phyloP scores from a whole-genome alignment of 202 grass and related monocot genomes.

The Panicum virgatum region DNA sequence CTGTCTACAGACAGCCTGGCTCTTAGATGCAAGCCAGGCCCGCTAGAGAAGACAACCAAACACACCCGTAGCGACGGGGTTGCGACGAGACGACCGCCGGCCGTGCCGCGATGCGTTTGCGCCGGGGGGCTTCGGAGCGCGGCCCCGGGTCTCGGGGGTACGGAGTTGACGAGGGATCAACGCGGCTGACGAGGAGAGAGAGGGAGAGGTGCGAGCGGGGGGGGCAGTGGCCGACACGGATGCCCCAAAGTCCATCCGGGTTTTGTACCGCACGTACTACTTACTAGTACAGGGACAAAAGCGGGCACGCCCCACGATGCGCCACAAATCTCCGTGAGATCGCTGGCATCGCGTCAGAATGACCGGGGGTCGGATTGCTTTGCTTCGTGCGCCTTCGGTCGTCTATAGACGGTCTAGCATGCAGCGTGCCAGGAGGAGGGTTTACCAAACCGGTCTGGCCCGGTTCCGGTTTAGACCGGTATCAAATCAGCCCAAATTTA shows the following conservation, averaged over 20 bases:
- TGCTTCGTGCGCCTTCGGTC: neutral
- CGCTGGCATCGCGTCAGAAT: too few species aligned
- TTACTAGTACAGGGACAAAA: slow-evolving; percentile 20
- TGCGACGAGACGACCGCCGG: neutral
- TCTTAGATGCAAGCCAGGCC: too few species aligned
- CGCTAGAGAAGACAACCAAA: too few species aligned
- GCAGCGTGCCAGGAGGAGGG: too few species aligned
- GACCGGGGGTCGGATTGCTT: neutral
- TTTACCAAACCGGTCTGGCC: too few species aligned
- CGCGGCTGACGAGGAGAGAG: slow-evolving; percentile 5
- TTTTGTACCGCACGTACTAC: slow-evolving; percentile 26
- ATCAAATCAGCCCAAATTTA: too few species aligned
- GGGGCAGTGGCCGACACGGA: slow-evolving; percentile 30
- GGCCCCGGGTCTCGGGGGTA: slow-evolving; percentile 19
- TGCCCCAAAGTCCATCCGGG: slow-evolving; percentile 28
- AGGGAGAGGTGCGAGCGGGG: neutral
- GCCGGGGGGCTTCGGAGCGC: neutral
- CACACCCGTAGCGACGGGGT: too few species aligned
- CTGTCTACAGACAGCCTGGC: too few species aligned
- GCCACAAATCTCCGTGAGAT: neutral
- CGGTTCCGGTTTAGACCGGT: too few species aligned
- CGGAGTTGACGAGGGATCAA: slow-evolving; percentile 37
- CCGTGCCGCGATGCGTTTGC: neutral
- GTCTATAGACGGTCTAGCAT: too few species aligned
- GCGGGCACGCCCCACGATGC: slow-evolving; percentile 9